A percentile compares a stretch with the other conserved stretches of the same genome.
Conservation (phyloP, 2,329 filamentous ascomycete species). For the Acephala macrosclerotiorum region DNA sequence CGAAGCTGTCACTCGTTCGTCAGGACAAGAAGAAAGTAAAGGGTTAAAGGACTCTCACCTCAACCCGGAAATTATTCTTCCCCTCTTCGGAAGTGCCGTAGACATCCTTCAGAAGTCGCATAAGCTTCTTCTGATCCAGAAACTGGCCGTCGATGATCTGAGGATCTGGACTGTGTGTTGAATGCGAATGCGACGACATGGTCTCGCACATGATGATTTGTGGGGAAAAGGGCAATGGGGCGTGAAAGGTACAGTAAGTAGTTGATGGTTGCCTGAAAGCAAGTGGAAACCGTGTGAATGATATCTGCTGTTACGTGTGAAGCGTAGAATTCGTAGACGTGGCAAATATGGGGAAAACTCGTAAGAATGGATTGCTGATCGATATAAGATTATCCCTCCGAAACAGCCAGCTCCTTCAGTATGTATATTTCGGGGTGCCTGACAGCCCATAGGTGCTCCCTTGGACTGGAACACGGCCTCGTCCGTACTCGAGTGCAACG, state of each 20-base stretch:
- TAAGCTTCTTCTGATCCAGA: slow-evolving; percentile 32
- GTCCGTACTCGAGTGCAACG: background rate
- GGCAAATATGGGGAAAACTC: background rate
- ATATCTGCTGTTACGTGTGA: background rate
- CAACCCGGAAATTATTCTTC: slow-evolving; percentile 35
- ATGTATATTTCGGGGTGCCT: no score
- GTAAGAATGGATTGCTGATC: background rate
- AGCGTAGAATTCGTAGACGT: background rate
- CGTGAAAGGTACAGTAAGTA: slow-evolving; percentile 4
- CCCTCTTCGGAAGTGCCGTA: slow-evolving; percentile 33
- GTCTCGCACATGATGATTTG: slow-evolving; percentile 4
- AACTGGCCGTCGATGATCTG: slow-evolving; percentile 36
- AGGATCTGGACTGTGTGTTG: slow-evolving; percentile 6
- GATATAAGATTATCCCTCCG: slow-evolving; percentile 2
- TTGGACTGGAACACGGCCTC: background rate
- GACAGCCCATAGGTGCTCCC: no score
- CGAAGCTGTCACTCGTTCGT: slow-evolving; percentile 24
- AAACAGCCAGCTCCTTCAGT: background rate
- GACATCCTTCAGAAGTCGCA: slow-evolving; percentile 28
- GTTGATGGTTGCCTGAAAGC: background rate
- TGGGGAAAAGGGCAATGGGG: slow-evolving; percentile 4
- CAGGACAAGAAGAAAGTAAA: background rate
- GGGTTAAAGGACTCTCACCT: slow-evolving; percentile 18
- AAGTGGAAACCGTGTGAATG: slow-evolving; percentile 1
- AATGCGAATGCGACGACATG: slow-evolving; percentile 11